Conservation (phyloP, 441 rosid genomes). For the Gossypium schwendimanii region DNA sequence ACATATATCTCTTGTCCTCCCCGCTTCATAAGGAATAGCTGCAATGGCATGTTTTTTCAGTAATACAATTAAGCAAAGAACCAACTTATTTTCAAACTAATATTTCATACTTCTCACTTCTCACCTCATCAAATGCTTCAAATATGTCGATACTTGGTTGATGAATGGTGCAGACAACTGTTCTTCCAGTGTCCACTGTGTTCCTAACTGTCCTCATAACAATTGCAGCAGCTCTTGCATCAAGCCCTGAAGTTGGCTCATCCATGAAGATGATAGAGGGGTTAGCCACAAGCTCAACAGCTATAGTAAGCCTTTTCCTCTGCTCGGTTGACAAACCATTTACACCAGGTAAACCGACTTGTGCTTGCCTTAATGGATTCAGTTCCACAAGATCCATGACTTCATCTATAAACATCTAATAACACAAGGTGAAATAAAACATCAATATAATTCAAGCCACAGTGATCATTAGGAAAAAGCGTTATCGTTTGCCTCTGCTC, state of each 20-base stretch:
- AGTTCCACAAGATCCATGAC: conserved; percentile 77
- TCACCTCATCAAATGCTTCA: conserved; percentile 77
- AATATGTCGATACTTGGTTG: conserved; percentile 82
- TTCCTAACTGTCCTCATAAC: conserved; percentile 81
- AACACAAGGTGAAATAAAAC: conserved; percentile 2
- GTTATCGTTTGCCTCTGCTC: no score
- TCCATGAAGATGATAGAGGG: conserved; percentile 84
- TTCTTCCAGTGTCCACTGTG: conserved; percentile 78
- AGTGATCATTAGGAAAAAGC: not conserved
- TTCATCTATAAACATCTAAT: conserved; percentile 54
- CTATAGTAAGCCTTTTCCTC: conserved; percentile 71
- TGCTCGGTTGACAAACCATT: conserved; percentile 72
- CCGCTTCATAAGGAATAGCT: conserved; percentile 62
- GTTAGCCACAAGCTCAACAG: conserved; percentile 71
- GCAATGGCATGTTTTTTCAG: conserved; percentile 13
- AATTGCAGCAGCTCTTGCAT: conserved; percentile 79
- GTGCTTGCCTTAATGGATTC: conserved; percentile 36
- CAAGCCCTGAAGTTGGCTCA: conserved; percentile 76
- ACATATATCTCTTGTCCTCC: conserved; percentile 82
- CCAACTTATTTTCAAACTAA: not conserved
- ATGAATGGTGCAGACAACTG: conserved; percentile 83
- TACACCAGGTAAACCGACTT: conserved; percentile 71
- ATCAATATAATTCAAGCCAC: not conserved
- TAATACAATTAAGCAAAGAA: not conserved
- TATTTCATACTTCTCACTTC: conserved; percentile 15